Evolutionary conservation across 257 asterid genomes (phyloP).

Genomic region (Fraxinus cuspidata): DNA sequence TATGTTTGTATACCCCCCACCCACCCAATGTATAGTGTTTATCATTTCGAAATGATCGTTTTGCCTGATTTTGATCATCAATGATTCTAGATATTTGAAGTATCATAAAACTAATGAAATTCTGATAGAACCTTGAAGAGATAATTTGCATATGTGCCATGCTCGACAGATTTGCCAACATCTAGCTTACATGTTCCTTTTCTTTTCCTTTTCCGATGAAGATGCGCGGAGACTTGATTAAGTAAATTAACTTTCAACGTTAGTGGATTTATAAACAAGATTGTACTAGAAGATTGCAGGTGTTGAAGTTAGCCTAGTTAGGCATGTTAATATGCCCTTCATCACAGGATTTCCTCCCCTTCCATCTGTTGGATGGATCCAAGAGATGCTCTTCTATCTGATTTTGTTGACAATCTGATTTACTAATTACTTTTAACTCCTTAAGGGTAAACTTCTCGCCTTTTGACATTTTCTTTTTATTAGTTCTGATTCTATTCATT

Average conservation of each 20-base stretch:
- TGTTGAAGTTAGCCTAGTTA: neutral
- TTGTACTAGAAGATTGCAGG: neutral
- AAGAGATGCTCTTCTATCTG: neutral
- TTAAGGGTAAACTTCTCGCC: neutral
- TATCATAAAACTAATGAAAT: neutral
- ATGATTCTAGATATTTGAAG: neutral
- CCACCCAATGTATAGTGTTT: neutral
- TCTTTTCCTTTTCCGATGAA: neutral
- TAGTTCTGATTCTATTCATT: slow-evolving; percentile 10
- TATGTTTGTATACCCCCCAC: neutral
- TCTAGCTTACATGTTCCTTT: neutral
- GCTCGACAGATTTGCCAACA: neutral
- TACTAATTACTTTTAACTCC: neutral
- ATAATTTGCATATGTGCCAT: neutral
- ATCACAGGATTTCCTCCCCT: neutral
- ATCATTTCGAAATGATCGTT: neutral
- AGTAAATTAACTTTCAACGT: neutral
- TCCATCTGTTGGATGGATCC: neutral
- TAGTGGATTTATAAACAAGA: neutral
- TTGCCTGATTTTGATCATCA: neutral
- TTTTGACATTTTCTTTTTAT: neutral
- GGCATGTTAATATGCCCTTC: neutral
- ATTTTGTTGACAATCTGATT: neutral
- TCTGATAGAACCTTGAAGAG: neutral
- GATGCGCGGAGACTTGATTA: neutral